These are phyloP conservation scores for Centella asiatica DNA, from an alignment of 129 eudicot species.

Conservation along the genomic window DNA sequence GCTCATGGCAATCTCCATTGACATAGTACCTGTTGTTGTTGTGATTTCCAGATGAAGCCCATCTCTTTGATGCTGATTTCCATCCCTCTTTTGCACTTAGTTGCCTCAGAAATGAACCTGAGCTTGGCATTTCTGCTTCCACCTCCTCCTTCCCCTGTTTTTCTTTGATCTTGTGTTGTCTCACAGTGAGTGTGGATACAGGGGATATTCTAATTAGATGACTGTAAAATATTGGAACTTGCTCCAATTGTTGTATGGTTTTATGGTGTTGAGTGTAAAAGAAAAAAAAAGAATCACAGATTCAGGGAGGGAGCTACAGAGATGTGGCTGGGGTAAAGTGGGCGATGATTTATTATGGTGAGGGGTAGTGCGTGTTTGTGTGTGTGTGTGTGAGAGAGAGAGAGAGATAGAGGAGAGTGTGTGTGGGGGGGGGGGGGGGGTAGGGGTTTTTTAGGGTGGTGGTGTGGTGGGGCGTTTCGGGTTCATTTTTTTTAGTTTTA, in stretches of 20 bases:
- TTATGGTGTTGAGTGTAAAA: background rate
- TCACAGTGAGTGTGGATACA: background rate
- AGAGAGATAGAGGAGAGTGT: too few species aligned
- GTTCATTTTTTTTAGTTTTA: too few species aligned
- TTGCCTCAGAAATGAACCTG: slow-evolving; percentile 54
- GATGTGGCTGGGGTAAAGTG: background rate
- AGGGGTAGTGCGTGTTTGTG: too few species aligned
- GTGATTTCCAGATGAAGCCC: slow-evolving; percentile 24
- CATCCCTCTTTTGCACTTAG: slow-evolving; percentile 50
- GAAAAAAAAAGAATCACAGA: too few species aligned
- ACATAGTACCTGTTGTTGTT: background rate
- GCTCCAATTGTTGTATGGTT: background rate
- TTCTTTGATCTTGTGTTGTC: background rate
- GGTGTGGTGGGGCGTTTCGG: too few species aligned
- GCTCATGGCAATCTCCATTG: slow-evolving; percentile 14
- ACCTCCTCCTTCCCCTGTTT: background rate
- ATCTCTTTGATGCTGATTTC: slow-evolving; percentile 49
- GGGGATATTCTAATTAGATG: background rate
- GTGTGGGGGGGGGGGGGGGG: too few species aligned
- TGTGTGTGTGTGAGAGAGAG: too few species aligned
- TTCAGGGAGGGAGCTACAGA: too few species aligned
- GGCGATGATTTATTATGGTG: background rate
- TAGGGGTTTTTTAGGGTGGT: too few species aligned
- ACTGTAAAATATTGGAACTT: background rate
- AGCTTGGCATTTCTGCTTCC: slow-evolving; percentile 30